Percentiles rank a stretch among this genome's conserved stretches.
These are phyloP conservation scores for Boechera stricta DNA, from an alignment of 345 rosid genomes.

Conservation along the genomic window DNA sequence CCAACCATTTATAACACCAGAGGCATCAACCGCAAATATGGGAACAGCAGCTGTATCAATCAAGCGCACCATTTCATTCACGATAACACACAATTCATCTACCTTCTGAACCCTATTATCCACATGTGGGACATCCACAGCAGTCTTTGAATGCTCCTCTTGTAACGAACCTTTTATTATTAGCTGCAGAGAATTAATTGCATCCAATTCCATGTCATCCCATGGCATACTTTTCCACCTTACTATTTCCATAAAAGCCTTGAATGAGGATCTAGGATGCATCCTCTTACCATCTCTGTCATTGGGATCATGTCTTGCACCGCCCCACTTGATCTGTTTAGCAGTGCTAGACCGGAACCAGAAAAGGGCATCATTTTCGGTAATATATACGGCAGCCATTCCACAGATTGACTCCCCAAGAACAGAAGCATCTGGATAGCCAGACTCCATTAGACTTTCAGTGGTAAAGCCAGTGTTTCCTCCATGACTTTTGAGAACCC, in stretches of 20 bases:
- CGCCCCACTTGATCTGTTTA: slow-evolving; percentile 89
- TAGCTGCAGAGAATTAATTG: slow-evolving; percentile 84
- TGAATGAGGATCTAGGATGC: slow-evolving; percentile 91
- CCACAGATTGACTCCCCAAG: slow-evolving; percentile 78
- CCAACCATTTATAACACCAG: slow-evolving; percentile 80
- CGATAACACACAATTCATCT: slow-evolving; percentile 60
- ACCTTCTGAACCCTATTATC: slow-evolving; percentile 61
- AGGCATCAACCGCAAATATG: slow-evolving; percentile 75
- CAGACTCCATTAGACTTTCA: slow-evolving; percentile 85
- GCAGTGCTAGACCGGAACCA: slow-evolving; percentile 89
- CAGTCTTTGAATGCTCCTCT: slow-evolving; percentile 58
- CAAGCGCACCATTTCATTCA: slow-evolving; percentile 84
- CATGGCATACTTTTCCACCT: slow-evolving; percentile 72
- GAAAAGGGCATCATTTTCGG: slow-evolving; percentile 71
- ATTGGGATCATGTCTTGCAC: slow-evolving; percentile 76
- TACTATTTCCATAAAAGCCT: slow-evolving; percentile 83
- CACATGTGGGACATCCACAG: slow-evolving; percentile 53
- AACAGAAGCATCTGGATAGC: slow-evolving; percentile 72
- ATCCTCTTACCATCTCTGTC: slow-evolving; percentile 73
- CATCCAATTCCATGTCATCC: slow-evolving; percentile 91
- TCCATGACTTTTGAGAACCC: slow-evolving; percentile 71
- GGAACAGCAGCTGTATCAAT: slow-evolving; percentile 92
- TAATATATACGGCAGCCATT: slow-evolving; percentile 68
- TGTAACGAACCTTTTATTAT: slow-evolving; percentile 75
- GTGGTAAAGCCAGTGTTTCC: slow-evolving; percentile 74